Evolutionary conservation across 495 filamentous ascomycete species (phyloP), one percentile per base, ranked within the genome.

Genomic region (Aspergillus saccharolyticus): DNA sequence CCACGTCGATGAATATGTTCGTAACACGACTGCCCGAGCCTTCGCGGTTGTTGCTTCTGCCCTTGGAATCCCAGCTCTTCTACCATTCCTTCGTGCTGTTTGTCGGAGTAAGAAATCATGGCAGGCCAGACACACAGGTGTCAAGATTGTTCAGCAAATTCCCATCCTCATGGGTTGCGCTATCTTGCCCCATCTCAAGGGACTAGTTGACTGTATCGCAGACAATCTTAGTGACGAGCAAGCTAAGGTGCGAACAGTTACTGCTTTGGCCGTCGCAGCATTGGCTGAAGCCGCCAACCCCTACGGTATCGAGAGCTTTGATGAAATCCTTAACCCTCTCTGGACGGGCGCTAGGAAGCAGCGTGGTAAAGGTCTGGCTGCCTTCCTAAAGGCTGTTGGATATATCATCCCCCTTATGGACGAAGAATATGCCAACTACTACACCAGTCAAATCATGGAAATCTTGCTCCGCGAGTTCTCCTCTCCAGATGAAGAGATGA

Each of bases 391-490:
- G 72, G 95, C 95, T 42, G 93, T 97, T 50, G 95, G 95, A 20
- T 97, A 94, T 67, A 96, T 99, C 64, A 97, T 99, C 63, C 95
- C 95, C 1, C 80, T 99, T 42, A 97, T 99, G 95, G 95, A 99
- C 75, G 94, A 97, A 69, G 95, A 99, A 68, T 97, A 96, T 71
- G 90, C 93, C 70, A 97, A 97, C 65, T 99, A 99, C 78, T 99
- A 97, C 62, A 97, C 93, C 42, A 89, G 85, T 58, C 92, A 97
- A 70, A 96, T 99, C 66, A 97, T 97, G 95, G 93, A 97, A 68
- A 97, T 97, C 67, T 79, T 99, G 21, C 81, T 97, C 24, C 86
- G 95, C 60, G 95, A 99, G 69, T 97, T 97, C 63, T 86, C 90
- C 12, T 96, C 91, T 2, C 94, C 93, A 0, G 95, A 99, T 61